Conservation (phyloP, 257 asterid species). For the Henckelia pumila region DNA sequence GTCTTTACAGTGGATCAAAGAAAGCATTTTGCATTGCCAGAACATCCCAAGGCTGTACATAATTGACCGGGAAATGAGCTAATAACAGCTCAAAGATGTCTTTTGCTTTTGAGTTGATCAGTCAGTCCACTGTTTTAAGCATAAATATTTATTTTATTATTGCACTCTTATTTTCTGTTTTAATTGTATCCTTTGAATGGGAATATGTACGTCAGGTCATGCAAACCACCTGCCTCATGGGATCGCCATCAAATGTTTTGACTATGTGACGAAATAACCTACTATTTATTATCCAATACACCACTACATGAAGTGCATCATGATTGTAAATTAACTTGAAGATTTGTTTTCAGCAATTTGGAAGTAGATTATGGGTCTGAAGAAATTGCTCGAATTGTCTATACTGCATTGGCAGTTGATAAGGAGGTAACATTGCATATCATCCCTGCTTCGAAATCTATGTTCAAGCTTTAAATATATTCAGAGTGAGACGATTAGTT, state of each 20-base stretch:
- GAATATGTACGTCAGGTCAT: too few relatives aligned
- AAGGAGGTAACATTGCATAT: slow-evolving; percentile 57
- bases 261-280: too few relatives aligned
- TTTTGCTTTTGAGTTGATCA: too few relatives aligned
- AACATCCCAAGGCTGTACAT: not conserved
- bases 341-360: slow-evolving; percentile 52
- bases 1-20: too few relatives aligned
- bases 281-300: not conserved
- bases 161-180: too few relatives aligned
- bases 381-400: slow-evolving; percentile 60
- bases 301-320: not conserved
- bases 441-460: slow-evolving; percentile 7
- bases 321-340: slow-evolving; percentile 10
- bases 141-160: too few relatives aligned
- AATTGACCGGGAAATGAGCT: not conserved
- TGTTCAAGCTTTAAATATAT: slow-evolving; percentile 4
- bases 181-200: not conserved
- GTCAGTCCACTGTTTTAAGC: too few relatives aligned
- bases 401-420: slow-evolving; percentile 70
- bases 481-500: slow-evolving; percentile 10
- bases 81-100: not conserved
- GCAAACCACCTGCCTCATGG: not conserved
- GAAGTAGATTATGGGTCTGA: slow-evolving; percentile 75
- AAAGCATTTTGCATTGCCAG: not conserved
- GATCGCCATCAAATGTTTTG: too few relatives aligned